These are phyloP conservation scores for Talaromyces sp. DNA, from an alignment of 2,329 filamentous ascomycete species.

Conservation along the genomic window DNA sequence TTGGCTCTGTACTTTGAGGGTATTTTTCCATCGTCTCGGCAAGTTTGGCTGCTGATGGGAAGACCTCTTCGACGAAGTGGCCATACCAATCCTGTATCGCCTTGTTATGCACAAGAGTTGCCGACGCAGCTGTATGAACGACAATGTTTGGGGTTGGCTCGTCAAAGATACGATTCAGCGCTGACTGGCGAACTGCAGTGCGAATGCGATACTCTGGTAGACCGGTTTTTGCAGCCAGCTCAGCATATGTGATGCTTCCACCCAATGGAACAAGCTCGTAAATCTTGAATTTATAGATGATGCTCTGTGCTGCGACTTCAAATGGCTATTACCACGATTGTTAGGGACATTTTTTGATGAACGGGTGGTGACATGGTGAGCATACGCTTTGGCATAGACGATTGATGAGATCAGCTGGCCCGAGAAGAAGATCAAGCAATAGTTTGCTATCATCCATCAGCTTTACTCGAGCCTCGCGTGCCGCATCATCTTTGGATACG, in stretches of 20 bases:
- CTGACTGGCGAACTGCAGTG: not conserved
- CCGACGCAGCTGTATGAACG: not conserved
- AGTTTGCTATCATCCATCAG: not conserved
- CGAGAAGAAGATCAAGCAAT: not conserved
- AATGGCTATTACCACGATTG: not conserved
- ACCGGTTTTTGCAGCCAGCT: not conserved
- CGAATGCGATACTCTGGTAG: not conserved
- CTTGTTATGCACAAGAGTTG: conserved; percentile 3
- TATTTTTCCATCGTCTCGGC: not conserved
- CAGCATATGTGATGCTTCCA: not conserved
- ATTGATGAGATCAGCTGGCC: not conserved
- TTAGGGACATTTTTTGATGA: not conserved
- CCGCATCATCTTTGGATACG: not conserved
- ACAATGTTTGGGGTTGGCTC: not conserved
- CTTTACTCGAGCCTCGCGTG: not conserved
- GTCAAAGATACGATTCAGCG: conserved; percentile 4
- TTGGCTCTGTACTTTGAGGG: not conserved
- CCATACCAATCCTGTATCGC: not conserved
- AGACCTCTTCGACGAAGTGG: not conserved
- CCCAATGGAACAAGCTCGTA: conserved; percentile 2
- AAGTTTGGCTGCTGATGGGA: not conserved
- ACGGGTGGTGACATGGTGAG: not conserved
- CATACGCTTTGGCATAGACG: not conserved
- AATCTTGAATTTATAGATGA: not conserved
- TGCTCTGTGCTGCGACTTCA: not conserved